These are phyloP conservation scores for Decorospora gaudefroyi DNA, from an alignment of 2,329 filamentous ascomycete genomes.

Conservation along the genomic window DNA sequence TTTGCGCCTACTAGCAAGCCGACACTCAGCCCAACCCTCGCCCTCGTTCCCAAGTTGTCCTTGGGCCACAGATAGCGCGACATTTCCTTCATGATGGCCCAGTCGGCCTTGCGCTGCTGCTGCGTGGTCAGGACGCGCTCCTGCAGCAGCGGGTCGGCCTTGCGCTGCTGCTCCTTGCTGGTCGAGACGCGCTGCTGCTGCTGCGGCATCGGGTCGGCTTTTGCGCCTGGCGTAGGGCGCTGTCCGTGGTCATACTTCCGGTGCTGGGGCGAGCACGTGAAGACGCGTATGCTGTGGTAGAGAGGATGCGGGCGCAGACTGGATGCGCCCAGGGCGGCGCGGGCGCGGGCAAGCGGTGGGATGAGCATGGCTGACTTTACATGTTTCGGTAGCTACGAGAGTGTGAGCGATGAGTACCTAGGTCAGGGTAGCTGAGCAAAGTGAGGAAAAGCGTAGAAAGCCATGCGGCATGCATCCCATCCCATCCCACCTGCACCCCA, in stretches of 20 bases:
- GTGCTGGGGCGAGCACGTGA: constrained; percentile 51
- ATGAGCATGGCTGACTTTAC: constrained; percentile 41
- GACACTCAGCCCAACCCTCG: constrained; percentile 84
- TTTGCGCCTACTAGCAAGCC: constrained; percentile 85
- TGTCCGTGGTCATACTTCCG: constrained; percentile 51
- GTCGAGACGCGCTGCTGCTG: constrained; percentile 67
- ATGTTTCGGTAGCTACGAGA: constrained; percentile 29
- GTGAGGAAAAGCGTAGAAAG: too few species aligned
- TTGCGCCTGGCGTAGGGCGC: constrained; percentile 33
- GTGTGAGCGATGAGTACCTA: too few species aligned
- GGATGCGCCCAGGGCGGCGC: constrained; percentile 32
- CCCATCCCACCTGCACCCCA: too few species aligned
- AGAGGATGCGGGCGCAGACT: constrained; percentile 27
- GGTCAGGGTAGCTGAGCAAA: too few species aligned
- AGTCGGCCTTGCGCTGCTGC: constrained; percentile 94
- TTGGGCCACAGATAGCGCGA: constrained; percentile 94
- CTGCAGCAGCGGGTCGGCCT: constrained; percentile 57
- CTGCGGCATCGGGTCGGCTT: constrained; percentile 49
- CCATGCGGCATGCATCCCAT: constrained; percentile 3
- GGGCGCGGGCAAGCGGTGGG: constrained; percentile 43
- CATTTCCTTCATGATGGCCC: constrained; percentile 99
- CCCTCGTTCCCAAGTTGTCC: constrained; percentile 77
- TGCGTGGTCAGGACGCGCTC: constrained; percentile 70
- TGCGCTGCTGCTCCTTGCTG: constrained; percentile 82
- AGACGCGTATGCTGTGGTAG: constrained; percentile 45